Conservation (phyloP, 2,329 filamentous ascomycete genomes). For the Penicillium sp. region DNA sequence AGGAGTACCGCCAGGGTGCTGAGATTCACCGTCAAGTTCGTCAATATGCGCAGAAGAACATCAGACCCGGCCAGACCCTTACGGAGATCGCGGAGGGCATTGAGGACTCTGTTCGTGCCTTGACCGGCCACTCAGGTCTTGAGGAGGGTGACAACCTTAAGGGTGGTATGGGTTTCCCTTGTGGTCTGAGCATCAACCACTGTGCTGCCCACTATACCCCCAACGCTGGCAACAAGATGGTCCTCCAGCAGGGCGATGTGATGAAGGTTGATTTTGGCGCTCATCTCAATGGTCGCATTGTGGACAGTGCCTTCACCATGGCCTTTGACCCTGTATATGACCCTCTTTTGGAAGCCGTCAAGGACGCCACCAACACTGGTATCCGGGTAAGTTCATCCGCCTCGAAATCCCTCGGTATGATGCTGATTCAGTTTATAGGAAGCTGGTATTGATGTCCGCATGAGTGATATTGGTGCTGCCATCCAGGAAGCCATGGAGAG, state of each 20-base stretch:
- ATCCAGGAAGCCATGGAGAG: conserved; percentile 94
- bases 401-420: background rate
- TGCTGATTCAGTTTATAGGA: conserved; percentile 52
- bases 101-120: conserved; percentile 74
- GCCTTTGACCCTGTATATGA: conserved; percentile 69
- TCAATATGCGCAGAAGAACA: conserved; percentile 76
- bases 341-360: conserved; percentile 65
- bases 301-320: conserved; percentile 71
- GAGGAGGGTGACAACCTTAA: conserved; percentile 75
- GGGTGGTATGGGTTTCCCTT: conserved; percentile 84
- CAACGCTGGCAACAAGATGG: conserved; percentile 80
- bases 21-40: conserved; percentile 87
- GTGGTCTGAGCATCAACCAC: conserved; percentile 79
- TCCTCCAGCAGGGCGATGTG: conserved; percentile 66
- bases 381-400: conserved; percentile 55
- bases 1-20: conserved; percentile 80
- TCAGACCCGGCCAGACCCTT: conserved; percentile 77
- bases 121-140: conserved; percentile 75
- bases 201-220: conserved; percentile 85
- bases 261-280: conserved; percentile 75
- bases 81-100: conserved; percentile 86
- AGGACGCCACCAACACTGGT: conserved; percentile 71
- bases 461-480: conserved; percentile 78
- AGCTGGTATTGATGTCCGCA: conserved; percentile 87
- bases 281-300: conserved; percentile 69